phyloP scores from a whole-genome alignment of 306 rosid genomes.

The Cicer pinnatifidum region DNA sequence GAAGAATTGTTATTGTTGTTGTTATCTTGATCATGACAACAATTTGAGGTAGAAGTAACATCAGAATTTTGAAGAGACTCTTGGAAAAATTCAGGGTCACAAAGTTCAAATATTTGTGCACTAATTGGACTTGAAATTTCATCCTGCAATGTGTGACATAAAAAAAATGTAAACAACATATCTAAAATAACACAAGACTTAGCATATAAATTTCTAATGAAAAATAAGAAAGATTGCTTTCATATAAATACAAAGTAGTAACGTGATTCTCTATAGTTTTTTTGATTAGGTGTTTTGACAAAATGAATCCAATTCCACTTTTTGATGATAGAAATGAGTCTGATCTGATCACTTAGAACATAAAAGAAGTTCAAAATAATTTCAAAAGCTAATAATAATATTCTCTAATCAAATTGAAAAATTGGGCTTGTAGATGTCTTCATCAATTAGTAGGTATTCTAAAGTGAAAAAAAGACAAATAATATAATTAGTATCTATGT shows the following conservation, averaged over 20 bases:
- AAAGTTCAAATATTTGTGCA: constrained; percentile 70
- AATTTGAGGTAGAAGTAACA: constrained; percentile 77
- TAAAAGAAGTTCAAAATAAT: constrained; percentile 45
- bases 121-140: constrained; percentile 84
- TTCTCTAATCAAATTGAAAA: constrained; percentile 48
- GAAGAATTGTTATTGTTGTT: constrained; percentile 56
- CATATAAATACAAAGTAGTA: constrained; percentile 54
- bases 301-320: constrained; percentile 54
- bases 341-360: constrained; percentile 53
- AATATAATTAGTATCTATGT: constrained; percentile 36
- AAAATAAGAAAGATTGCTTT: constrained; percentile 24
- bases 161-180: constrained; percentile 49
- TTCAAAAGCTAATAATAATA: constrained; percentile 50
- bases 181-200: constrained; percentile 11
- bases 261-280: constrained; percentile 58
- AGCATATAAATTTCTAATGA: constrained; percentile 13
- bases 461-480: constrained; percentile 40
- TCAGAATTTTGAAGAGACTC: constrained; percentile 80
- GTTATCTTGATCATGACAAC: constrained; percentile 64
- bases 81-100: constrained; percentile 70
- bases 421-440: constrained; percentile 45
- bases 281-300: constrained; percentile 42
- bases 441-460: constrained; percentile 44
- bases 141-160: constrained; percentile 68
- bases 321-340: constrained; percentile 53